Conservation (phyloP, 2,329 filamentous ascomycete species). For the Arthrinium phaeospermum region DNA sequence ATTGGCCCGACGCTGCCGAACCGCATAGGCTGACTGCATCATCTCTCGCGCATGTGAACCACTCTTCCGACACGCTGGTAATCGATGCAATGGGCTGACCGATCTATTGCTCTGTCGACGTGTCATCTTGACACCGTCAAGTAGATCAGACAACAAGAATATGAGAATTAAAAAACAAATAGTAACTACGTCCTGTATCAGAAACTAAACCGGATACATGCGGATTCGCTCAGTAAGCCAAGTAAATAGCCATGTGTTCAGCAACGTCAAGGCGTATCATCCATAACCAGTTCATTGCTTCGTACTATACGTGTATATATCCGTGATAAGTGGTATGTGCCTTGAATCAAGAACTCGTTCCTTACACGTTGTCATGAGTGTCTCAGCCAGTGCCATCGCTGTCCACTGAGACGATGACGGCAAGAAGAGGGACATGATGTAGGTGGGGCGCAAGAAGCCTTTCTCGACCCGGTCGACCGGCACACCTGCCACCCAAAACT, state of each 20-base stretch:
- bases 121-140: too few species aligned
- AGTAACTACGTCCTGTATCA: neutral
- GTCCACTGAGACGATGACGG: neutral
- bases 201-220: neutral
- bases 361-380: neutral
- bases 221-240: neutral
- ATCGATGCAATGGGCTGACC: neutral
- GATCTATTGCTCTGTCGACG: neutral
- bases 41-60: neutral
- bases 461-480: too few species aligned
- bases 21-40: neutral
- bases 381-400: neutral
- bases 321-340: neutral
- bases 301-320: too few species aligned
- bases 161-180: neutral
- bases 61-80: neutral
- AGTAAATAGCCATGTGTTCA: too few species aligned
- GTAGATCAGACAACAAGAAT: neutral
- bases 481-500: too few species aligned
- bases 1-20: conserved; percentile 2
- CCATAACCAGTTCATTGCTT: too few species aligned
- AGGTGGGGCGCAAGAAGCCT: too few species aligned
- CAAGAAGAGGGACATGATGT: too few species aligned
- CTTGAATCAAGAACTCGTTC: neutral
- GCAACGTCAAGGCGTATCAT: neutral